Base-by-base conservation (phyloP, 2,329 filamentous ascomycete genomes). In the Xylariales sp. region DNA sequence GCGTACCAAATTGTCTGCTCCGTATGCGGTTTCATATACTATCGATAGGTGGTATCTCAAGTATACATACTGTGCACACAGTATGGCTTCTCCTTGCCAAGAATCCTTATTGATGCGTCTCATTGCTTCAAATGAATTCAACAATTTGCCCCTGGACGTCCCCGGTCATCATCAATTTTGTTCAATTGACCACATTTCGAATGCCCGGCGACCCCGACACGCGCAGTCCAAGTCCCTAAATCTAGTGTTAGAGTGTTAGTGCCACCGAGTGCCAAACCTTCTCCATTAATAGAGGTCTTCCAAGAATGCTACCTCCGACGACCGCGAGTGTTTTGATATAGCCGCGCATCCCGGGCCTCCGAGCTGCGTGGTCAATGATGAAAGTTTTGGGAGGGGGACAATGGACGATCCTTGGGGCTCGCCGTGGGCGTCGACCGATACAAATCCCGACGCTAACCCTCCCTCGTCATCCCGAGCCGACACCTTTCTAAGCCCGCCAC, bases 381-480 rank as follows among this genome's bases (percentile, higher is more conserved):
- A 75, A 28, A 72, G 74, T 70, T 65, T 70, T 66, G 60, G 67
- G 66, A 74, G 79, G 77, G 74, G 77, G 80, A 75, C 71, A 89
- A 89, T 89, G 87, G 87, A 89, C 77, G 86, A 89, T 86, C 86
- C 87, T 74, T 89, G 87, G 87, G 85, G 84, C 78, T 88, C 86
- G 73, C 87, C 87, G 79, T 89, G 87, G 87, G 82, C 84, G 67
- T 81, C 81, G 66, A 76, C 80, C 75, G 78, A 85, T 73, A 70
- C 76, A 74, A 74, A 73, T 46, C 71, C 76, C 65, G 77, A 76
- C 18, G 76, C 77, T 69, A 76, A 78, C 53, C 69, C 72, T 34
- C 73, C 76, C 32, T 69, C 71, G 14, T 71, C 77, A 16, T 78
- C 76, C 48, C 76, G 77, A 23, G 72, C 77, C 45, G 78, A 78